Evolutionary conservation across 345 rosid species (phyloP), one percentile per base, ranked within the genome.

Genomic region (Leavenworthia alabamica): DNA sequence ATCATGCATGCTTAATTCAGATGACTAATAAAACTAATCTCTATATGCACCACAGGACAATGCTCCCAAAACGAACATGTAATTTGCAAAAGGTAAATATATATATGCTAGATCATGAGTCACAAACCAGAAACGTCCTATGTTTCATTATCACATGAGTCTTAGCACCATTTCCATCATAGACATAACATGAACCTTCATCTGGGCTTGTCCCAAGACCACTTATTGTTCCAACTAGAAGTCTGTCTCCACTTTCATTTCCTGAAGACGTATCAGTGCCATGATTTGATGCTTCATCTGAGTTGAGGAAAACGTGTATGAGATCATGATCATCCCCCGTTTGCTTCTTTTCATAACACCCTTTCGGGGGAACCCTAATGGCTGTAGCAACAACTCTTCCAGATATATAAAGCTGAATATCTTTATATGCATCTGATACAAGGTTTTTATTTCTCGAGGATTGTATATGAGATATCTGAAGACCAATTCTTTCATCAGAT

Each of bases 71-170:
- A 23, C n/a, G n/a, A 64, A 14, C 19, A 66, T 16, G 29, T 56
- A n/a, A 42, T 40, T 54, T 45, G 35, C 33, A 16, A 63, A 62
- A 52, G 36, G 24, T 48, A 26, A 29, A 57, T 22, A n/a, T 32
- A 66, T 26, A 15, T 54, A 13, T 57, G 51, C 35, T 26, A 45
- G 35, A 40, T 53, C 42, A 70, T 17, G 60, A 76, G 37, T 65
- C 59, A 83, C 90, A 70, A 68, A 90, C 97, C 94, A 92, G 78
- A 66, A 89, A 78, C 52, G 96, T 89, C 71, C 98, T 85, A 63
- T 89, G 95, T 74, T 88, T 92, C 89, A 86, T 79, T 68, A 86
- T 66, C 73, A 80, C 83, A 66, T 92, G 98, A 60, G 95, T 86
- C 82, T 86, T 89, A 37, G 63, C 77, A 66, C 96, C 96, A 60